A percentile compares a stretch with the other conserved stretches of the same genome.
These are phyloP conservation scores for Podospora pseudoanserina DNA, from an alignment of 495 filamentous ascomycete genomes.

Conservation along the genomic window DNA sequence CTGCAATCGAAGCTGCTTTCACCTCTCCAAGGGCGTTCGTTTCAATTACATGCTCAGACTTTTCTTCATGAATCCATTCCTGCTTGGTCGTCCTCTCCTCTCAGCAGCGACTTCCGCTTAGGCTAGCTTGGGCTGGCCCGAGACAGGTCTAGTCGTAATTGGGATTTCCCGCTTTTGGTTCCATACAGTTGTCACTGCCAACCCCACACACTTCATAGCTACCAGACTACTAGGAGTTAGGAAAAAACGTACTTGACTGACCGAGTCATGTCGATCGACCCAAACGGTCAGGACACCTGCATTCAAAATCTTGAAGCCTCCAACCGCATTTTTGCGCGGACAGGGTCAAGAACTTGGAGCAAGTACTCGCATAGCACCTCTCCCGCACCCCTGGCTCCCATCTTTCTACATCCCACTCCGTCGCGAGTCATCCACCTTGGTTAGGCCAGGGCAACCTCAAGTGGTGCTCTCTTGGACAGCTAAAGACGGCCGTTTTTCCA, in stretches of 20 bases:
- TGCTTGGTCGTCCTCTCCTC: background rate
- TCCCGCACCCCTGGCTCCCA: background rate
- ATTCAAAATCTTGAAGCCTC: no score
- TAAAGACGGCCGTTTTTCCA: background rate
- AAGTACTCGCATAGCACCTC: background rate
- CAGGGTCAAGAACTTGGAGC: background rate
- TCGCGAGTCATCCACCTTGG: background rate
- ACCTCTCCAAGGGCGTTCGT: background rate
- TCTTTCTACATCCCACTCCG: no score
- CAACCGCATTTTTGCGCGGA: no score
- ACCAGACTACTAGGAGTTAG: background rate
- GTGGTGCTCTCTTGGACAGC: background rate
- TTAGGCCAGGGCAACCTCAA: no score
- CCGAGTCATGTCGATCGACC: background rate
- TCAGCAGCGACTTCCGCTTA: background rate
- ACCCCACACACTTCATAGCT: background rate
- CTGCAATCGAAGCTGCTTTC: background rate
- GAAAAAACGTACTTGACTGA: background rate
- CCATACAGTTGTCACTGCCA: no score
- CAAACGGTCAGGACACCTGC: background rate
- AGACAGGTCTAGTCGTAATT: background rate
- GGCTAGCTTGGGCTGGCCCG: background rate
- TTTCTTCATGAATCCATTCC: background rate
- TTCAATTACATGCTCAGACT: background rate
- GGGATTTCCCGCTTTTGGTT: no score